Percentiles rank a stretch among this genome's conserved stretches.
Evolutionary conservation across 2,329 filamentous ascomycete genomes (phyloP).

Genomic region (Claviceps capensis): DNA sequence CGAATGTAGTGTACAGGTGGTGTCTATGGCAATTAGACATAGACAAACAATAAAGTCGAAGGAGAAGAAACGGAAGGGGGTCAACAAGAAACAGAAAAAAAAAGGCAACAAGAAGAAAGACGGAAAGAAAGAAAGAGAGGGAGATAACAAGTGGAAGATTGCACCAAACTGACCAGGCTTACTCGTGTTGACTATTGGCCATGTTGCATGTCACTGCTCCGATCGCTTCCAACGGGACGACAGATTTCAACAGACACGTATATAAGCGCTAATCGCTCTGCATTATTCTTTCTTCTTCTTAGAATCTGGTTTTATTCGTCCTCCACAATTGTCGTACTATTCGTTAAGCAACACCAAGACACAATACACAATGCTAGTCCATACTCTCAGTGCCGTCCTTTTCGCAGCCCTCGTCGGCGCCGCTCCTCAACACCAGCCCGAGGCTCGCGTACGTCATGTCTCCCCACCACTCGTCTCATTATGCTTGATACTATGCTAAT

Average conservation of each 20-base stretch:
- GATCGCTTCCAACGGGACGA: too few species aligned
- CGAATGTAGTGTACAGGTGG: too few species aligned
- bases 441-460: neutral
- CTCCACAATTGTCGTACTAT: neutral
- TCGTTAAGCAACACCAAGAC: neutral
- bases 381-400: neutral
- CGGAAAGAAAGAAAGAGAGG: neutral
- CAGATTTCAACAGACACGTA: too few species aligned
- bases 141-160: neutral
- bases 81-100: neutral
- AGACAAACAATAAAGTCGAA: too few species aligned
- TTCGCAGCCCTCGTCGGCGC: neutral
- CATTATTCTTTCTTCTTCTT: too few species aligned
- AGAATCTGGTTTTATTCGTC: too few species aligned
- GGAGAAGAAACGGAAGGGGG: neutral
- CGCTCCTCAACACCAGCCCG: neutral
- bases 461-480: neutral
- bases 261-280: too few species aligned
- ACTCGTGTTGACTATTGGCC: too few species aligned
- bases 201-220: too few species aligned
- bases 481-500: neutral
- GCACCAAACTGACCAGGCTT: too few species aligned
- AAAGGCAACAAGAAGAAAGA: neutral
- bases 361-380: neutral
- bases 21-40: too few species aligned